Evolutionary conservation across 768 basidiomycete genomes (phyloP), one percentile per base, ranked within the genome.

Genomic region (Russula brevipes): DNA sequence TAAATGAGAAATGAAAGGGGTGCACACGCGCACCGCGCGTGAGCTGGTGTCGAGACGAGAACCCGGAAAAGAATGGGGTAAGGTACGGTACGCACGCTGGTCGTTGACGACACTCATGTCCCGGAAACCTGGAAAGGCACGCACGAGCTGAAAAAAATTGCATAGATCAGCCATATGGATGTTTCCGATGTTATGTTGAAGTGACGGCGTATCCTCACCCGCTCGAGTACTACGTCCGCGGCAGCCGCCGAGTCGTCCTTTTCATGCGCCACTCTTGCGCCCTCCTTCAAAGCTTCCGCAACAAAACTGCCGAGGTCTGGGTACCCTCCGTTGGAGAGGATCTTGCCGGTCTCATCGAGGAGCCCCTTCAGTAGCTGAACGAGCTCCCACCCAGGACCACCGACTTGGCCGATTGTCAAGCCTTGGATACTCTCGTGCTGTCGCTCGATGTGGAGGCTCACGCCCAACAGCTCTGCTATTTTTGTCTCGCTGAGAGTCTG

Each of bases 91-190:
- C 83, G 65, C 69, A 90, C 90, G 81, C 73, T 81, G 78, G 38
- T 80, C 84, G 47, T 89, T 73, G 10, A 94, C 83, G 5, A 80
- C 60, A 31, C 81, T 78, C 84, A 89, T 88, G 71, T 96, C 93
- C 59, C 78, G 82, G 72, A 96, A 94, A 6, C 85, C 88, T 39
- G 93, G 93, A 64, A 95, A 83, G 10, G 85, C 86, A 24, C 80
- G 76, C 17, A 89, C 86, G 45, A 94, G 78, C 89, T 94, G 70
- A n/a, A 35, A 58, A 30, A 31, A 55, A 61, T 67, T 58, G 66
- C 69, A 56, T 69, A 65, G 17, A 72, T 55, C 31, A 55, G 17
- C 24, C 42, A 58, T 38, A 41, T 54, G 41, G 41, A 17, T 49
- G 39, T 35, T 44, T 56, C 67, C 24, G 16, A 49, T 24, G 24